phyloP scores from a whole-genome alignment of 2,329 filamentous ascomycete species.

The Malbranchea zuffiana region DNA sequence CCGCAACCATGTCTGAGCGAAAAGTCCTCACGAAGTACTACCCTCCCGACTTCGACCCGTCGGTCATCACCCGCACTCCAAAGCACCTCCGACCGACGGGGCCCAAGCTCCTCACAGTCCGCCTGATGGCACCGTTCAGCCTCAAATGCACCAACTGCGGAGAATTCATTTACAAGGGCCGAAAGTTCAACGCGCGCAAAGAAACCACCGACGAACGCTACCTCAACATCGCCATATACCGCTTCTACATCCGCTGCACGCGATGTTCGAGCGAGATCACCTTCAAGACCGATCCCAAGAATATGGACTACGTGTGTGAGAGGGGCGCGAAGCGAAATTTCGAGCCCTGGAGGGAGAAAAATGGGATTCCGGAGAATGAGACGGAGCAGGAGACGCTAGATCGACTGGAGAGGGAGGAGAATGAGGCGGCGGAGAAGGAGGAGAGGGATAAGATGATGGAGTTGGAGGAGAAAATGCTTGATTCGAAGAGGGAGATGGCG shows the following conservation, averaged over 20 bases:
- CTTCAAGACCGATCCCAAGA: conserved; percentile 89
- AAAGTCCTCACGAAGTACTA: conserved; percentile 58
- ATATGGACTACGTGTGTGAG: conserved; percentile 73
- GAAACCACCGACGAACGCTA: conserved; percentile 88
- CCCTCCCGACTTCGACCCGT: conserved; percentile 79
- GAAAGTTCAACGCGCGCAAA: conserved; percentile 93
- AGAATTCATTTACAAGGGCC: conserved; percentile 83
- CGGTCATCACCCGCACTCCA: conserved; percentile 58
- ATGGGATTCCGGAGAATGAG: conserved; percentile 51
- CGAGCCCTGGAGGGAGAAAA: conserved; percentile 71
- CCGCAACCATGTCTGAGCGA: conserved; percentile 61
- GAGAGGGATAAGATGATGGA: conserved; percentile 92
- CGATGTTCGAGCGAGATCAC: conserved; percentile 78
- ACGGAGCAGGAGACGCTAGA: conserved; percentile 81
- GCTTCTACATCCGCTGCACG: conserved; percentile 86
- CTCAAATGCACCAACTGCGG: conserved; percentile 60
- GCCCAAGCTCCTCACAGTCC: conserved; percentile 73
- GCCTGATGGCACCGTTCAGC: conserved; percentile 79
- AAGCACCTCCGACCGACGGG: conserved; percentile 50
- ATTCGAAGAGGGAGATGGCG: conserved; percentile 91
- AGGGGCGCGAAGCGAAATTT: conserved; percentile 83
- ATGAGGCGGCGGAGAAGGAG: conserved; percentile 50
- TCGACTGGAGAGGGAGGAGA: conserved; percentile 65
- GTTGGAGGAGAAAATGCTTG: conserved; percentile 82
- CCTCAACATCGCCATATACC: conserved; percentile 73